Percentiles rank a stretch among this genome's conserved stretches.
Conservation (phyloP, 257 asterid genomes). For the Prunella vulgaris region DNA sequence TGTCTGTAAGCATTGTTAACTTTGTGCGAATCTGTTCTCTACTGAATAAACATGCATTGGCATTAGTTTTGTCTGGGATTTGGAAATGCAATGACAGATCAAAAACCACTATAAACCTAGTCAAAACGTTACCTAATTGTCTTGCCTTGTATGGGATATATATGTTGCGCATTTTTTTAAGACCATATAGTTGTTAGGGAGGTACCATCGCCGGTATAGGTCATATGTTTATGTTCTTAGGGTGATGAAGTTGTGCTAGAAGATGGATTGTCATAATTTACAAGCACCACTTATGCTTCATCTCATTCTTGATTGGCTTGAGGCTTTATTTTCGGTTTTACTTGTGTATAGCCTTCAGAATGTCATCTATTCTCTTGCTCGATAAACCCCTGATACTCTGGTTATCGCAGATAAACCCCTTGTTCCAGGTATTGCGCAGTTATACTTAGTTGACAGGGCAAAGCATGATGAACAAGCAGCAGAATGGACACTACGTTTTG, state of each 20-base stretch:
- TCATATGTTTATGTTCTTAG: neutral
- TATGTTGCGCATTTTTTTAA: no score
- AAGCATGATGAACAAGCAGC: constrained; percentile 79
- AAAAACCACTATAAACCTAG: no score
- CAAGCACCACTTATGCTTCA: neutral
- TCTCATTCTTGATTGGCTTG: neutral
- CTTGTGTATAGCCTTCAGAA: neutral
- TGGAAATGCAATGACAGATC: no score
- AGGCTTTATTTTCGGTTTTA: neutral
- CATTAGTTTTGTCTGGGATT: no score
- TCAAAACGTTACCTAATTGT: no score
- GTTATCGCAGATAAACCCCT: constrained; percentile 76
- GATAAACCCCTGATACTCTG: neutral
- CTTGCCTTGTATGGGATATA: no score
- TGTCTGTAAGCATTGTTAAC: constrained; percentile 45
- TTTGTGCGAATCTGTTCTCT: constrained; percentile 3
- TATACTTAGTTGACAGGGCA: constrained; percentile 64
- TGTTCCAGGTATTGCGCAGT: constrained; percentile 67
- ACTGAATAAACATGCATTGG: neutral
- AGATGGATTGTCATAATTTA: neutral
- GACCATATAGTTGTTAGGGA: no score
- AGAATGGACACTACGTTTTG: constrained; percentile 83
- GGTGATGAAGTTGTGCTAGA: neutral
- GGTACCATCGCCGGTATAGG: neutral
- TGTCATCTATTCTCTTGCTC: neutral